phyloP scores from a whole-genome alignment of 345 rosid species.

The Lenwebbia sp. region DNA sequence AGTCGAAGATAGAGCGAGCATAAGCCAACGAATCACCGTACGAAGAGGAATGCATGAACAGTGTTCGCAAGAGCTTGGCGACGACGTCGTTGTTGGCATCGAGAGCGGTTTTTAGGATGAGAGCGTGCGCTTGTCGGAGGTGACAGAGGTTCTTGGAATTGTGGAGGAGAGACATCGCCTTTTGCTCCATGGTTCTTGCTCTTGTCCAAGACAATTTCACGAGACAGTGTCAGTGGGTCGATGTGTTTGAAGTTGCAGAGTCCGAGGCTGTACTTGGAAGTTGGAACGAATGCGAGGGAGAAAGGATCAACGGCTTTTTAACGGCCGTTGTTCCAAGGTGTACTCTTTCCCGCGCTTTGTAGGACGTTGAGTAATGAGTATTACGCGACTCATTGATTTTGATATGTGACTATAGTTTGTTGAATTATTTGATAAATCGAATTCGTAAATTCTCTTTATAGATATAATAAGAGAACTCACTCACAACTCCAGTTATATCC shows the following conservation, averaged over 20 bases:
- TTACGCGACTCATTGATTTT: background rate
- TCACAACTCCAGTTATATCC: no score
- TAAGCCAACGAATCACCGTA: background rate
- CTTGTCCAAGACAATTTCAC: background rate
- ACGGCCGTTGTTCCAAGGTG: background rate
- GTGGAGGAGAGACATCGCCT: background rate
- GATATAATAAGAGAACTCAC: background rate
- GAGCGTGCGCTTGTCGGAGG: background rate
- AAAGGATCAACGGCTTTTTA: background rate
- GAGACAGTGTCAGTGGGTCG: background rate
- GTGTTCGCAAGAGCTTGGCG: background rate
- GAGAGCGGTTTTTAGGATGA: slow-evolving; percentile 3
- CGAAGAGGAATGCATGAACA: background rate
- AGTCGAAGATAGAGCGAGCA: background rate
- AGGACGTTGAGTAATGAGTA: background rate
- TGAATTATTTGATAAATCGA: background rate
- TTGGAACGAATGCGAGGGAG: background rate
- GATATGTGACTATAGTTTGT: background rate
- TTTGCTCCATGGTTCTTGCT: background rate
- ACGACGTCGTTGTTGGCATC: background rate
- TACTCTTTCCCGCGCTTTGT: background rate
- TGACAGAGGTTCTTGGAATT: background rate
- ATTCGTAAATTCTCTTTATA: background rate
- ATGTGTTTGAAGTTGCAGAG: background rate
- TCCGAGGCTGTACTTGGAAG: background rate